Evolutionary conservation across 257 asterid genomes (phyloP), one percentile per base, ranked within the genome.

Genomic region (Echium plantagineum): DNA sequence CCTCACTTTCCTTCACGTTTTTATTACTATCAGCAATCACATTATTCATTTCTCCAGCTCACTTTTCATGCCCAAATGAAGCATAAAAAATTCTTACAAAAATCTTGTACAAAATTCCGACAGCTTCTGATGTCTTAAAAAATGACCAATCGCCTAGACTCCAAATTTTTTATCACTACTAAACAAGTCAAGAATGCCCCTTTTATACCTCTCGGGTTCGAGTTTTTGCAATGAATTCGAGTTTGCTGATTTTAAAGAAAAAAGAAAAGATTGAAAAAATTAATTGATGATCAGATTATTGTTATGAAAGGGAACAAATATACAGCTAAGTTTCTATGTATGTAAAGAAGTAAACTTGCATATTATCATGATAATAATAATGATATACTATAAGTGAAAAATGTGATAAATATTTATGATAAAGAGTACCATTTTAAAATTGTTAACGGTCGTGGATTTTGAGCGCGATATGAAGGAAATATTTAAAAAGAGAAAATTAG

Each of bases 361-460:
- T 57, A 12, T 12, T 42, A 32, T 16, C 51, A 35, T 30, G 56
- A 19, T 7, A 26, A 4, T 35, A 31, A 28, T 55, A 19, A 21
- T n/a, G n/a, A n/a, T 12, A 53, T 20, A 54, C 51, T 55, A 9
- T 18, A 35, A 48, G 6, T 19, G 21, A 13, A 26, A 35, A 46
- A 59, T 16, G 30, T 46, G 59, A 53, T 28, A 18, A 22, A 38
- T 10, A 12, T 10, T 42, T 42, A 10, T 42, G 2, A 42, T 5
- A 13, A 24, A n/a, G 10, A 17, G 15, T 30, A 24, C n/a, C 8
- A 63, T 46, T 21, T 64, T 53, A 30, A 67, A 68, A 84, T 46
- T 72, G 83, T 77, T 87, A 85, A 85, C 84, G 94, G 78, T 78
- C 74, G 72, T 62, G 77, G 94, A 83, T 80, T 82, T 80, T 70